Evolutionary conservation across 139 green algal genomes (phyloP), one percentile per base, ranked within the genome.

Genomic region (Penium margaritaceum): DNA sequence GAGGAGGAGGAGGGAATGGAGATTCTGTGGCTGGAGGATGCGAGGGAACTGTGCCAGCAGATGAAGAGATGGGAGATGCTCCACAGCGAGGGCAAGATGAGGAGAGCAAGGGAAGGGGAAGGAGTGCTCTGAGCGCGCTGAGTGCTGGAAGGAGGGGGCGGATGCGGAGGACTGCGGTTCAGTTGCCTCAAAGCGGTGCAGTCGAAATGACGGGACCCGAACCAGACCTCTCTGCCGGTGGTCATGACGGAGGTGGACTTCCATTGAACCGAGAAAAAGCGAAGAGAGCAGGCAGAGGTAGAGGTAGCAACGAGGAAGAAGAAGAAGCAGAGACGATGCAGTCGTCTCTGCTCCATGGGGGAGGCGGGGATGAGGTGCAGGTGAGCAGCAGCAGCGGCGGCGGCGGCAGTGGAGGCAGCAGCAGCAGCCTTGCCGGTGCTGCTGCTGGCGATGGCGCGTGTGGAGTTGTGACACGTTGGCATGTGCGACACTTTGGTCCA

Each of bases 401-500:
- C n/a, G 47, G 47, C 29, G 47, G 47, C n/a, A 24, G 21, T 34
- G 47, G 47, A 24, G 30, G 47, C n/a, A 60, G 47, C n/a, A 24
- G 47, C n/a, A 60, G 47, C n/a, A 60, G 47, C n/a, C n/a, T n/a
- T n/a, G n/a, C n/a, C 47, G 17, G 55, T 29, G 55, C 27, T 64
- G 55, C 55, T 36, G 27, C 55, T 32, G 41, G 41, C 41, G 41
- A 51, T 51, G 41, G 9, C 41, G 41, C 41, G 41, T 51, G 9
- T 9, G 41, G 41, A 12, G 41, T 21, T 9, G 41, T 51, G 63
- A 73, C 41, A 17, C 19, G 47, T 17, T 70, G 27, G 51, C 51
- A 76, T 46, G 36, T 57, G 51, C 24, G 30, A 27, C 68, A 27
- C n/a, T 76, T 76, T 47, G 68, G 68, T 14, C 17, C 69, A 27